A percentile compares a stretch with the other conserved stretches of the same genome.
These are phyloP conservation scores for Botrytis fabae DNA, from an alignment of 2,329 filamentous ascomycete species.

Conservation along the genomic window DNA sequence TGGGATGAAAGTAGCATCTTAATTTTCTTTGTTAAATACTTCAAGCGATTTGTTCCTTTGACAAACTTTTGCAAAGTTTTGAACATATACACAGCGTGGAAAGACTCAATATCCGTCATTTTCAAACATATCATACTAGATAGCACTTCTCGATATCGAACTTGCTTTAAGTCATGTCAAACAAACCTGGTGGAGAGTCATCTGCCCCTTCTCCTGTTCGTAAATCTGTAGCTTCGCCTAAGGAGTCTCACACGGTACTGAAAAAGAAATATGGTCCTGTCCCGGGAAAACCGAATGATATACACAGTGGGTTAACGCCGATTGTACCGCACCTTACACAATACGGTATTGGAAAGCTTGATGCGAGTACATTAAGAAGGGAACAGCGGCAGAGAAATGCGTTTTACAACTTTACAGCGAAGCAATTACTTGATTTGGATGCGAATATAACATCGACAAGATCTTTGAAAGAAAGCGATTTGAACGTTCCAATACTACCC, in stretches of 20 bases:
- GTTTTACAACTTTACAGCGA: conserved; percentile 1
- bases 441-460: conserved; percentile 10
- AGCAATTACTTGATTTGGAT: conserved; percentile 14
- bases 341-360: background rate
- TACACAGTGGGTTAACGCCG: conserved; percentile 9
- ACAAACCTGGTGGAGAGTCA: background rate
- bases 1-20: background rate
- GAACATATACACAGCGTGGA: background rate
- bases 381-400: background rate
- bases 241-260: background rate
- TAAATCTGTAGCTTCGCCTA: background rate
- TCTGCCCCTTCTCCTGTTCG: background rate
- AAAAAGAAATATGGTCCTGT: conserved; percentile 1
- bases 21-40: background rate
- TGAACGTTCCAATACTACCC: conserved; percentile 1
- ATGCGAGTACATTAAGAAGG: background rate
- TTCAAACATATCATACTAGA: background rate
- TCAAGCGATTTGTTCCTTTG: background rate
- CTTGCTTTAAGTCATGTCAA: background rate
- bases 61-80: background rate
- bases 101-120: background rate
- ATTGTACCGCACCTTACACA: background rate
- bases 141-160: background rate
- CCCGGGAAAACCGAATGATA: background rate
- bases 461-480: background rate